Percentiles rank a stretch among this genome's conserved stretches.
Conservation (phyloP, 208 protist species). For the Trichomonas tenax region DNA sequence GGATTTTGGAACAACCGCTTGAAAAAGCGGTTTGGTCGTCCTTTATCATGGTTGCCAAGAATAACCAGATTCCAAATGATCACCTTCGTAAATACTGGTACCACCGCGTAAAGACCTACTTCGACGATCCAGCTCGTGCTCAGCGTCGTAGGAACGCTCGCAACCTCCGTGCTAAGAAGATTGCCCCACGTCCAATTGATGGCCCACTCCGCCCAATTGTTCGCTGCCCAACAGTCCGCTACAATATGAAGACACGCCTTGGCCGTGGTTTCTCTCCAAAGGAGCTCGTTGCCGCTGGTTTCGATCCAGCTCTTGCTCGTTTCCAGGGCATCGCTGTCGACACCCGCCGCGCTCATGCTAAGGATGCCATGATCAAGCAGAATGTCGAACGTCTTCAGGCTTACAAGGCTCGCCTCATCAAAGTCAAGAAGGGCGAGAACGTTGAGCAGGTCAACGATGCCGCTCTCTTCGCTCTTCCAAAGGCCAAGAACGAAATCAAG, state of each 20-base stretch:
- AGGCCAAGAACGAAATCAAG: neutral
- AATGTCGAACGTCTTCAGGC: neutral
- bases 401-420: neutral
- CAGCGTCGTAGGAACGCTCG: slow-evolving; percentile 24
- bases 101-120: slow-evolving; percentile 43
- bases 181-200: slow-evolving; percentile 50
- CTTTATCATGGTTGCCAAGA: slow-evolving; percentile 39
- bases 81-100: slow-evolving; percentile 52
- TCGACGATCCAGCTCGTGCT: slow-evolving; percentile 50
- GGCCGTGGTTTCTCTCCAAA: slow-evolving; percentile 53
- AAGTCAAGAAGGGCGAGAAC: neutral
- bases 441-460: neutral
- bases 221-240: slow-evolving; percentile 43
- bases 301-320: neutral
- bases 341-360: neutral
- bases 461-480: neutral
- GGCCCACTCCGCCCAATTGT: slow-evolving; percentile 50
- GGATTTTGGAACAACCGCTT: neutral
- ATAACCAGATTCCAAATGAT: slow-evolving; percentile 47
- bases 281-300: slow-evolving; percentile 41
- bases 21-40: neutral
- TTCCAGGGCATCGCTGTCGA: slow-evolving; percentile 8
- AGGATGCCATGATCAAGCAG: neutral
- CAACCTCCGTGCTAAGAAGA: slow-evolving; percentile 30
- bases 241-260: slow-evolving; percentile 45